Base-by-base conservation (phyloP, 495 filamentous ascomycete species). In the Xeromyces bisporus region DNA sequence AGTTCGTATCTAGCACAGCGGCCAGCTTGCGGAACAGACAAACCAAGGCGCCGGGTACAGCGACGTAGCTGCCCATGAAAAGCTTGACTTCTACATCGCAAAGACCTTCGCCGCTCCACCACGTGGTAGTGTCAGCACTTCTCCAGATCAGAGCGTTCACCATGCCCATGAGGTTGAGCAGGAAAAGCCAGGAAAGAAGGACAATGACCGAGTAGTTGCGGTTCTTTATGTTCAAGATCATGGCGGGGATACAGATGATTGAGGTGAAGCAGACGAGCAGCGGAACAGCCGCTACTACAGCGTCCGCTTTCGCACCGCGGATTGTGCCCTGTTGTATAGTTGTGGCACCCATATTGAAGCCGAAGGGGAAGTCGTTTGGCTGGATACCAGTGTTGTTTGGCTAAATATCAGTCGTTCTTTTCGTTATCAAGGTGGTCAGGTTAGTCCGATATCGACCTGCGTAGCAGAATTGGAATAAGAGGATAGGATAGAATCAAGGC, bases 91-190 rank as follows among this genome's bases (percentile, higher is more conserved):
- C 67, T 15, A 94, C 47, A 51, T 97, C 89, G 46, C 89, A 97
- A 36, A 85, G 71, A 1, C 73, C 77, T 3, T 56, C 44, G 13
- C 89, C 89, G 33, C 67, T 58, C 64, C 67, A 96, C 75, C 79
- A 86, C 3, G 41, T 48, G 0, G 46, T 42, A 23, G 73, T 56
- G 40, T 87, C 60, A 47, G 89, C 74, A 10, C 63, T 69, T 15
- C 69, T 70, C 89, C 89, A 97, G 33, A 92, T 67, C 23, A 89
- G 44, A 7, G 80, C 63, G 48, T 93, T 93, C 61, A 80, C 43
- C 39, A 80, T 67, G 40, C 66, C 75, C 49, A 74, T 62, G 13
- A 77, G 5, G 48, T 87, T 85, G 43, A 73, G 46, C 7, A 80
- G 12, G 13, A 72, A 48, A 31, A 75, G 60, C 65, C 72, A 80